phyloP scores from a whole-genome alignment of 805 yeast genomes.

The Cyberlindnera euphorbiae region DNA sequence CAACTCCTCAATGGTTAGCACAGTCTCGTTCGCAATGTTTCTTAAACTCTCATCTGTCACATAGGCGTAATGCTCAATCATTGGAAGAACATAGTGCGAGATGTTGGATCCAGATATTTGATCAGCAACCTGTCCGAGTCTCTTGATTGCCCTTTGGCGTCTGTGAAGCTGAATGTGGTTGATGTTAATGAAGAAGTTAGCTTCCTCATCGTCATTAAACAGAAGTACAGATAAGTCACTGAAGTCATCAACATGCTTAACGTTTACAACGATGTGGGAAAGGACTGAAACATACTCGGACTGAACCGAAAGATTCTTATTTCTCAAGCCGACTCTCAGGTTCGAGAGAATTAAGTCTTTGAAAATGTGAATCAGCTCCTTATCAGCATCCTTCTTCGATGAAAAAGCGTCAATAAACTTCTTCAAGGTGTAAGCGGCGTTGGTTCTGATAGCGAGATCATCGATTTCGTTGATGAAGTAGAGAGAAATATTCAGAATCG shows the following conservation, averaged over 20 bases:
- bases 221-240: constrained; percentile 63
- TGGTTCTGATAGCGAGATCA: constrained; percentile 76
- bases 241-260: constrained; percentile 44
- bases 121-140: constrained; percentile 46
- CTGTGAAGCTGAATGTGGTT: constrained; percentile 81
- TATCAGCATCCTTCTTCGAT: constrained; percentile 21
- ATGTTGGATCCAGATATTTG: constrained; percentile 52
- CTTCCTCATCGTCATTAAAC: constrained; percentile 70
- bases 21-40: constrained; percentile 61
- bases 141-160: constrained; percentile 77
- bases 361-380: constrained; percentile 36
- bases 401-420: constrained; percentile 54
- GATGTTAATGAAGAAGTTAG: constrained; percentile 72
- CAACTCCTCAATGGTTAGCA: constrained; percentile 55
- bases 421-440: constrained; percentile 60
- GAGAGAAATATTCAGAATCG: constrained; percentile 63
- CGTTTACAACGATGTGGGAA: constrained; percentile 51
- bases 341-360: constrained; percentile 58
- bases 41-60: constrained; percentile 53
- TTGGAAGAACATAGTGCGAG: constrained; percentile 78
- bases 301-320: constrained; percentile 54
- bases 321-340: constrained; percentile 62
- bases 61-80: constrained; percentile 74
- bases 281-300: constrained; percentile 67
- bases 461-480: constrained; percentile 71